These are phyloP conservation scores for Endotrypanum monterogeii DNA, from an alignment of 208 protist genomes.

Conservation along the genomic window DNA sequence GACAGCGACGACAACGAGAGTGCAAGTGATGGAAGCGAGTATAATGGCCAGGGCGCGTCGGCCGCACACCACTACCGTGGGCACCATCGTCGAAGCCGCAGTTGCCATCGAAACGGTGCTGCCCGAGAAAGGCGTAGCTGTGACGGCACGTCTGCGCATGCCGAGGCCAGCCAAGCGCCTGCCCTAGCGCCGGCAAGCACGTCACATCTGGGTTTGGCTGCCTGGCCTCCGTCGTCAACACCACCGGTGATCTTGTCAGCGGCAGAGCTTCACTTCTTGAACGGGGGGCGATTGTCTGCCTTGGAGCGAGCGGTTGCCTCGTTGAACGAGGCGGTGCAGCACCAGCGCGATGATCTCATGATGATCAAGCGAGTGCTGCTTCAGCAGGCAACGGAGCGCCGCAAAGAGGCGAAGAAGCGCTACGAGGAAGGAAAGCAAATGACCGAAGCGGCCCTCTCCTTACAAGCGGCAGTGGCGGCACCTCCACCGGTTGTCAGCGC, in stretches of 20 bases:
- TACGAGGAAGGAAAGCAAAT: slow-evolving; percentile 27
- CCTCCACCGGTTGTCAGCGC: background rate
- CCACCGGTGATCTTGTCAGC: background rate
- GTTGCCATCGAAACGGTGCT: background rate
- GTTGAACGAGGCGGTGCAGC: slow-evolving; percentile 72
- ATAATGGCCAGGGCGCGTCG: background rate
- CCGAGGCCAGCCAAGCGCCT: background rate
- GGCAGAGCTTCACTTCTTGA: slow-evolving; percentile 4
- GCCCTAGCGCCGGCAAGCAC: background rate
- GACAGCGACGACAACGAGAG: background rate
- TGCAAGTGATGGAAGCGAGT: background rate
- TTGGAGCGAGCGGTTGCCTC: slow-evolving; percentile 79
- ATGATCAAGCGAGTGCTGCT: slow-evolving; percentile 87
- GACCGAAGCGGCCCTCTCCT: slow-evolving; percentile 15
- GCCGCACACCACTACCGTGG: background rate
- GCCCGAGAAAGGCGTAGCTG: background rate
- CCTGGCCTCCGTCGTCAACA: background rate
- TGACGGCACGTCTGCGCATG: background rate
- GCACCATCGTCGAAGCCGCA: background rate
- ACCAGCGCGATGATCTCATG: slow-evolving; percentile 85
- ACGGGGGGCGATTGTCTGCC: slow-evolving; percentile 53
- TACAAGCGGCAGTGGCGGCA: background rate
- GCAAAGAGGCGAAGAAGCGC: slow-evolving; percentile 55
- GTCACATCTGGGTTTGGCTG: background rate
- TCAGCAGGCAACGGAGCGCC: slow-evolving; percentile 67